Conservation (phyloP, 78 protist genomes). For the Dictyostelium brefeldianum region DNA sequence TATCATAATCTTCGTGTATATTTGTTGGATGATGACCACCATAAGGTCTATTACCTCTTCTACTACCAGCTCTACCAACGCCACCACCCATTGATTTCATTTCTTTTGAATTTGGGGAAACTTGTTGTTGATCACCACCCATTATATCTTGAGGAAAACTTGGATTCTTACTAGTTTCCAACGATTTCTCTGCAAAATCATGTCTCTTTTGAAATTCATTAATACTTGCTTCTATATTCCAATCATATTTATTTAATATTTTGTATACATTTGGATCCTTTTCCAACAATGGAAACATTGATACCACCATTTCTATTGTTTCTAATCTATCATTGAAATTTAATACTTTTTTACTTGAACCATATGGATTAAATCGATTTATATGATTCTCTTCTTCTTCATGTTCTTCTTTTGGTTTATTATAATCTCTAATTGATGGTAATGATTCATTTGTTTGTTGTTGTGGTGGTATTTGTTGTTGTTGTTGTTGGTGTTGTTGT, state of each 20-base stretch:
- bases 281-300: conserved; percentile 71
- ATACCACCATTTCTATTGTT: conserved; percentile 19
- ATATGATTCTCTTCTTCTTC: not conserved
- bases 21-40: not conserved
- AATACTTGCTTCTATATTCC: conserved; percentile 42
- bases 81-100: not conserved
- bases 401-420: not conserved
- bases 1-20: not conserved
- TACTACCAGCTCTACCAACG: not conserved
- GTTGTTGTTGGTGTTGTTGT: not conserved
- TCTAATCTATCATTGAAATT: conserved; percentile 43
- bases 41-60: not conserved
- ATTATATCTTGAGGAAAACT: not conserved
- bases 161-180: not conserved
- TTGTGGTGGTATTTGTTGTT: not conserved
- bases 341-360: not conserved
- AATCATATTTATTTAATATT: conserved; percentile 39
- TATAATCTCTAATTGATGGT: conserved; percentile 37
- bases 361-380: conserved; percentile 52
- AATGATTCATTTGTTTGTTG: conserved; percentile 9
- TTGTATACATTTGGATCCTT: conserved; percentile 50
- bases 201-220: conserved; percentile 63
- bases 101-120: not conserved
- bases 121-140: not conserved
- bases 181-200: conserved; percentile 19